phyloP scores from a whole-genome alignment of 768 basidiomycete species.

The Termitomyces sp. region DNA sequence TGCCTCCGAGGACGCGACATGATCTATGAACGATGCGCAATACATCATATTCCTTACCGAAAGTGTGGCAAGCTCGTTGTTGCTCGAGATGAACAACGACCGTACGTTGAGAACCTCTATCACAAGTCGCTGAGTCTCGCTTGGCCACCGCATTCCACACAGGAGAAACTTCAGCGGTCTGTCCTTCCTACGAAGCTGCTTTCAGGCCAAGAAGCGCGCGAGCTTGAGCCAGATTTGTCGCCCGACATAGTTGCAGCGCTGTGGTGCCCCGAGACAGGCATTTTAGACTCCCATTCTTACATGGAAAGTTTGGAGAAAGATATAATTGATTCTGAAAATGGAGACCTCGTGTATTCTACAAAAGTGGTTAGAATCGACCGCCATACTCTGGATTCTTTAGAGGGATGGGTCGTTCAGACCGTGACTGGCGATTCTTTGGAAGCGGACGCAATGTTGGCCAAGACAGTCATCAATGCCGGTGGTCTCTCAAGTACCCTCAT shows the following conservation, averaged over 20 bases:
- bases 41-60: conserved; percentile 58
- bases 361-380: conserved; percentile 85
- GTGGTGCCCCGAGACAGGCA: conserved; percentile 85
- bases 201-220: conserved; percentile 58
- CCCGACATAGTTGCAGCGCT: conserved; percentile 66
- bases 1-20: conserved; percentile 85
- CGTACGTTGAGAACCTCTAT: conserved; percentile 70
- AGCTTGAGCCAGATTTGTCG: conserved; percentile 83
- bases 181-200: conserved; percentile 68
- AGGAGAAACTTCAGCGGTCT: conserved; percentile 18
- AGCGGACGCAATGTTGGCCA: conserved; percentile 65
- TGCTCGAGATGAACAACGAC: conserved; percentile 60
- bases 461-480: conserved; percentile 77
- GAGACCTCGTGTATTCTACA: conserved; percentile 74
- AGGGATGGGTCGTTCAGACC: conserved; percentile 89
- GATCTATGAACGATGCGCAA: conserved; percentile 73
- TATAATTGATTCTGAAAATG: conserved; percentile 64
- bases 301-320: conserved; percentile 85
- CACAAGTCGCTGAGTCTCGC: conserved; percentile 53
- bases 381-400: conserved; percentile 29
- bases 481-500: conserved; percentile 72
- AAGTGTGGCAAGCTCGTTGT: conserved; percentile 91
- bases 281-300: conserved; percentile 81
- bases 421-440: conserved; percentile 47
- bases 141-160: conserved; percentile 43